These are phyloP conservation scores for Otatea glauca DNA, from an alignment of 176 grass and related monocot genomes.

Conservation along the genomic window DNA sequence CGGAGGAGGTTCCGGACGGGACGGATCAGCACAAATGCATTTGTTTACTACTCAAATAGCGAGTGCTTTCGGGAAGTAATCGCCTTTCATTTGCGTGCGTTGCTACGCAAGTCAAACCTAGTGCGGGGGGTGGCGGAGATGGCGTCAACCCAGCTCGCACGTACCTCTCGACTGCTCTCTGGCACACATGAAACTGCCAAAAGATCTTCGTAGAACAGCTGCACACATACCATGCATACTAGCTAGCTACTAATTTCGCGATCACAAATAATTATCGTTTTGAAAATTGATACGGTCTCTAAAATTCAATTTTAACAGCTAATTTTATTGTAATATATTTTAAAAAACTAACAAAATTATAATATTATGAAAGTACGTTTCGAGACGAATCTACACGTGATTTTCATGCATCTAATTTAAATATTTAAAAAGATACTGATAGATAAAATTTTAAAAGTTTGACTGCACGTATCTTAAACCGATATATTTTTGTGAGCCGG, in stretches of 20 bases:
- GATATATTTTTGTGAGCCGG: too few relatives aligned
- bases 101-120: slow-evolving; percentile 40
- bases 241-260: not conserved
- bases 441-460: too few relatives aligned
- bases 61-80: not conserved
- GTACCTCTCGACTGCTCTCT: not conserved
- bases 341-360: too few relatives aligned
- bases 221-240: not conserved
- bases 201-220: not conserved
- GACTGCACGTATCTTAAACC: too few relatives aligned
- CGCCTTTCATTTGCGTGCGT: not conserved
- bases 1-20: not conserved
- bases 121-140: slow-evolving; percentile 40
- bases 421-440: too few relatives aligned
- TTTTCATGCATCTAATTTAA: too few relatives aligned
- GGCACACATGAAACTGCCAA: not conserved
- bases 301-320: too few relatives aligned
- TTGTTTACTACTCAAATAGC: slow-evolving; percentile 22
- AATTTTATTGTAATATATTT: too few relatives aligned
- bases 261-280: too few relatives aligned
- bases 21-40: slow-evolving; percentile 28
- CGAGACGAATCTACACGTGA: too few relatives aligned
- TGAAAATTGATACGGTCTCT: too few relatives aligned
- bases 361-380: too few relatives aligned
- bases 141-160: slow-evolving; percentile 11